Evolutionary conservation across 805 yeast genomes (phyloP).

Genomic region (Pichia ethanolica): DNA sequence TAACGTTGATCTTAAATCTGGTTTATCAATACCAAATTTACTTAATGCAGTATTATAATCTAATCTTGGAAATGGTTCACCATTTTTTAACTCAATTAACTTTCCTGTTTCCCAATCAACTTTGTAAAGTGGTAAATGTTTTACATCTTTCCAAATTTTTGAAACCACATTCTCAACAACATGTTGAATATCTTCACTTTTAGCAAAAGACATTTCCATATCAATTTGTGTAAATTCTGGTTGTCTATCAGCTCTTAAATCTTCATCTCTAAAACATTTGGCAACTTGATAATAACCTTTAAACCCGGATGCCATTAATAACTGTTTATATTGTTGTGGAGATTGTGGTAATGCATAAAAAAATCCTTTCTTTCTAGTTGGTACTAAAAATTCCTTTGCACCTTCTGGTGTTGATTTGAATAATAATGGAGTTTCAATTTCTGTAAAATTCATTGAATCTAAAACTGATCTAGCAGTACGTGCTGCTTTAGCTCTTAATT

Average conservation of each 20-base stretch:
- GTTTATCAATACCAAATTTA: constrained; percentile 86
- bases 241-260: constrained; percentile 88
- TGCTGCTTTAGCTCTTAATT: constrained; percentile 50
- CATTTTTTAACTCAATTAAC: constrained; percentile 22
- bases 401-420: constrained; percentile 98
- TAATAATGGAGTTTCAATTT: constrained; percentile 85
- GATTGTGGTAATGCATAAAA: constrained; percentile 95
- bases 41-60: constrained; percentile 64
- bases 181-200: constrained; percentile 55
- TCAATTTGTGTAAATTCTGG: constrained; percentile 98
- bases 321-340: constrained; percentile 95
- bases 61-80: constrained; percentile 36
- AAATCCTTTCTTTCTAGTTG: constrained; percentile 55
- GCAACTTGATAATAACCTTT: constrained; percentile 85
- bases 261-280: constrained; percentile 93
- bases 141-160: constrained; percentile 47
- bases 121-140: constrained; percentile 32
- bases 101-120: constrained; percentile 26
- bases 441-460: constrained; percentile 48
- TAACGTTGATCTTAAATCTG: constrained; percentile 69
- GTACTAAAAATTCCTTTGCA: constrained; percentile 91
- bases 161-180: constrained; percentile 54
- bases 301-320: constrained; percentile 91
- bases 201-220: constrained; percentile 83
- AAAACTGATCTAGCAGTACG: constrained; percentile 31